phyloP scores from a whole-genome alignment of 192 early-diverging fungal species.

The Coemansia sp. region DNA sequence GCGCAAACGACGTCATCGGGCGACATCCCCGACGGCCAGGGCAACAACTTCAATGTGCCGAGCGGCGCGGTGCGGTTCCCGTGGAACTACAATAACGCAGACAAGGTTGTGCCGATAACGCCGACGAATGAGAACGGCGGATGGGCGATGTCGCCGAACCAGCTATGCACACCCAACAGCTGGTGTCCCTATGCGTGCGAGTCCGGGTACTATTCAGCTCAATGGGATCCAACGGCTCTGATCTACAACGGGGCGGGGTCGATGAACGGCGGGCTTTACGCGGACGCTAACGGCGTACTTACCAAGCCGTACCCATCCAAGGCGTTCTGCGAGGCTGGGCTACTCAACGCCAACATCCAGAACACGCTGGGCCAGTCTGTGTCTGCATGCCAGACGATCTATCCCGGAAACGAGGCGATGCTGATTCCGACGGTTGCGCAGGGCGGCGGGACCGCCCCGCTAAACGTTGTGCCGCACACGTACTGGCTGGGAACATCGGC shows the following conservation, averaged over 20 bases:
- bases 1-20: not conserved
- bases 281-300: conserved; percentile 27
- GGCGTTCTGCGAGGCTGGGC: conserved; percentile 38
- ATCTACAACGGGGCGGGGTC: conserved; percentile 40
- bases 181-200: conserved; percentile 54
- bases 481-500: conserved; percentile 54
- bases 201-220: conserved; percentile 48
- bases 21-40: conserved; percentile 41
- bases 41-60: conserved; percentile 39
- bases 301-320: conserved; percentile 30
- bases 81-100: conserved; percentile 44
- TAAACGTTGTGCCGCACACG: conserved; percentile 44
- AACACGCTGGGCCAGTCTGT: conserved; percentile 44
- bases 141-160: conserved; percentile 55
- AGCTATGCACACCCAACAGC: conserved; percentile 25
- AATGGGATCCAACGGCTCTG: conserved; percentile 36
- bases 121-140: conserved; percentile 32
- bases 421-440: conserved; percentile 49
- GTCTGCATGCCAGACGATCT: conserved; percentile 53
- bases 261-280: conserved; percentile 52
- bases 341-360: conserved; percentile 35
- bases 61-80: conserved; percentile 42
- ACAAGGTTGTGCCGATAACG: conserved; percentile 46
- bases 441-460: conserved; percentile 13
- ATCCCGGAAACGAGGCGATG: conserved; percentile 55